Evolutionary conservation across 257 asterid genomes (phyloP).

Genomic region (Fraxinus excelsior): DNA sequence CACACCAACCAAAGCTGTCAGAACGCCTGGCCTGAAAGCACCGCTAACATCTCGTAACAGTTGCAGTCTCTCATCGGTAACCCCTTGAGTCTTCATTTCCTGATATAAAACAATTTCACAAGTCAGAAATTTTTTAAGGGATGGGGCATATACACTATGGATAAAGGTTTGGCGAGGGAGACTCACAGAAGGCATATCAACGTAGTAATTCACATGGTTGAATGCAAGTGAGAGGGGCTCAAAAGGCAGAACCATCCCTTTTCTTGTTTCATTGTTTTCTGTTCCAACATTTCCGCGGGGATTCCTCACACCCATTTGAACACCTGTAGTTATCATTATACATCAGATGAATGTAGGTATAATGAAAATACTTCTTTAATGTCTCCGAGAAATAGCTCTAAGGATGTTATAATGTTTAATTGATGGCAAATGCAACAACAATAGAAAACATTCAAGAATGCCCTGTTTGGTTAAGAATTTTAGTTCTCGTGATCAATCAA

Average conservation of each 20-base stretch:
- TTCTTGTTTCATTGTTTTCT: conserved; percentile 39
- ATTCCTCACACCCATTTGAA: conserved; percentile 46
- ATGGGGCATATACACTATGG: background rate
- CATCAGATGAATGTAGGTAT: background rate
- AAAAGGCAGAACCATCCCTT: conserved; percentile 80
- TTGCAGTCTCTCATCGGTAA: conserved; percentile 61
- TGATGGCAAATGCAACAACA: no score
- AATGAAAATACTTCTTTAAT: background rate
- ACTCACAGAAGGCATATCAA: conserved; percentile 88
- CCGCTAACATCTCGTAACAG: conserved; percentile 77
- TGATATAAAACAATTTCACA: conserved; percentile 26
- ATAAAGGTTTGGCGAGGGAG: background rate
- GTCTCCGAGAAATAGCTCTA: no score
- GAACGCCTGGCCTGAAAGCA: conserved; percentile 76
- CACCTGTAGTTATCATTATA: conserved; percentile 39
- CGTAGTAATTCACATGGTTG: conserved; percentile 73
- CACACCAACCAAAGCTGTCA: conserved; percentile 83
- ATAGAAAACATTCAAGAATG: no score
- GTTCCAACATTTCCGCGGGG: conserved; percentile 18
- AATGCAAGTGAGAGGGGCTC: conserved; percentile 80
- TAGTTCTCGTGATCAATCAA: background rate
- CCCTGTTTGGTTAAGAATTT: background rate
- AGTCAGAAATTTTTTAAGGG: conserved; percentile 15
- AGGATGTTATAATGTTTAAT: no score
- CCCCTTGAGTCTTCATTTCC: conserved; percentile 84